Evolutionary conservation across 257 asterid species (phyloP).

Genomic region (Nicotiana tomentosiformis): DNA sequence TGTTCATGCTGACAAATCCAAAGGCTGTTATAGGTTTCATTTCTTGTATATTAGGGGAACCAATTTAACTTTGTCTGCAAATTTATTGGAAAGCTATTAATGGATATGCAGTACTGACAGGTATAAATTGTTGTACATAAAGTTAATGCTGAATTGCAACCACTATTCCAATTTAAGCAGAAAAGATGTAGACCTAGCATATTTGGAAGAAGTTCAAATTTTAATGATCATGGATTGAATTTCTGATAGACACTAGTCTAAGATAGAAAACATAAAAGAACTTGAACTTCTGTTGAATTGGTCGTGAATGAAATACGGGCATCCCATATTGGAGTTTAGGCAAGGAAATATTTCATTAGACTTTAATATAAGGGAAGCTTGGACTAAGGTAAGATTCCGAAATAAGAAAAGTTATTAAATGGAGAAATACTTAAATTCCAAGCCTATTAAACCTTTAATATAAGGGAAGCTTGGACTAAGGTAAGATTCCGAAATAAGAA

Average conservation of each 20-base stretch:
- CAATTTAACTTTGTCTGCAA: not conserved
- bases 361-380: not conserved
- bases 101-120: not conserved
- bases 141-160: not conserved
- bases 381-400: not conserved
- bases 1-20: not conserved
- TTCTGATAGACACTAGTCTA: not conserved
- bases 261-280: not conserved
- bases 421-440: not conserved
- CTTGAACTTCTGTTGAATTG: not conserved
- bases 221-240: not conserved
- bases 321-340: not conserved
- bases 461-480: not conserved
- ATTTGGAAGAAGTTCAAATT: not conserved
- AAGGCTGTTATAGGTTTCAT: not conserved
- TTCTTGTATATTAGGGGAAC: not conserved
- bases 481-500: not conserved
- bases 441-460: not conserved
- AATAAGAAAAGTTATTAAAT: not conserved
- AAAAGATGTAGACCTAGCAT: not conserved
- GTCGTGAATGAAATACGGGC: not conserved
- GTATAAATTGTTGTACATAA: not conserved
- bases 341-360: not conserved
- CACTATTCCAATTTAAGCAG: not conserved
- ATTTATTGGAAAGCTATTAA: not conserved